Evolutionary conservation across 2,329 filamentous ascomycete genomes (phyloP).

Genomic region (Trichoderma lentiforme): DNA sequence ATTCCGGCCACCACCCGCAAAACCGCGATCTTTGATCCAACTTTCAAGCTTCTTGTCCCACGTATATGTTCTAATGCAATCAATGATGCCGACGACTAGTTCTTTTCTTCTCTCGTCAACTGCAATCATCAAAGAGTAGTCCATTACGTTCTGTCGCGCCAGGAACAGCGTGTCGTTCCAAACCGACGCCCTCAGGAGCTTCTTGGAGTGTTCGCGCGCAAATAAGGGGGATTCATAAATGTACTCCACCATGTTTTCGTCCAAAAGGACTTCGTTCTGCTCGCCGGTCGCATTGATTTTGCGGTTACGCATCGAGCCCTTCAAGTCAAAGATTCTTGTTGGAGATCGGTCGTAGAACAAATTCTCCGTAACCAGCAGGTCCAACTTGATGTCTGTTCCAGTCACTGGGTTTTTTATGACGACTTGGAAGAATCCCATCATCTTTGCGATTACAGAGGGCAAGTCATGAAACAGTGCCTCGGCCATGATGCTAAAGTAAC

Average conservation of each 20-base stretch:
- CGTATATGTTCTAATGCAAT: slow-evolving; percentile 96
- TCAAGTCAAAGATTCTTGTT: slow-evolving; percentile 89
- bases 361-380: slow-evolving; percentile 94
- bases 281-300: slow-evolving; percentile 95
- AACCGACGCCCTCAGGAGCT: slow-evolving; percentile 82
- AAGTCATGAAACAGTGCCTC: slow-evolving; percentile 93
- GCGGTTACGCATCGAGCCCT: slow-evolving; percentile 97
- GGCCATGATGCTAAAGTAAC: slow-evolving; percentile 96
- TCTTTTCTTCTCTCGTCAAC: slow-evolving; percentile 89
- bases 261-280: slow-evolving; percentile 90
- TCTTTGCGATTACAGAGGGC: slow-evolving; percentile 96
- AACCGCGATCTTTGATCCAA: slow-evolving; percentile 97
- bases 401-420: slow-evolving; percentile 93
- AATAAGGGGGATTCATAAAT: slow-evolving; percentile 97
- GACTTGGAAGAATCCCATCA: slow-evolving; percentile 97
- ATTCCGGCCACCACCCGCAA: slow-evolving; percentile 71
- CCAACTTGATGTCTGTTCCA: slow-evolving; percentile 90
- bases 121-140: slow-evolving; percentile 97
- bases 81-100: slow-evolving; percentile 94
- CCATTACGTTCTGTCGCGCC: slow-evolving; percentile 95
- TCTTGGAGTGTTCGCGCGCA: slow-evolving; percentile 92
- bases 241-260: slow-evolving; percentile 99
- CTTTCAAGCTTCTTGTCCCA: slow-evolving; percentile 99
- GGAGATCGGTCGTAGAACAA: slow-evolving; percentile 93
- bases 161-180: slow-evolving; percentile 98